phyloP scores from a whole-genome alignment of 2,329 filamentous ascomycete species.

The Aspergillus sp. region DNA sequence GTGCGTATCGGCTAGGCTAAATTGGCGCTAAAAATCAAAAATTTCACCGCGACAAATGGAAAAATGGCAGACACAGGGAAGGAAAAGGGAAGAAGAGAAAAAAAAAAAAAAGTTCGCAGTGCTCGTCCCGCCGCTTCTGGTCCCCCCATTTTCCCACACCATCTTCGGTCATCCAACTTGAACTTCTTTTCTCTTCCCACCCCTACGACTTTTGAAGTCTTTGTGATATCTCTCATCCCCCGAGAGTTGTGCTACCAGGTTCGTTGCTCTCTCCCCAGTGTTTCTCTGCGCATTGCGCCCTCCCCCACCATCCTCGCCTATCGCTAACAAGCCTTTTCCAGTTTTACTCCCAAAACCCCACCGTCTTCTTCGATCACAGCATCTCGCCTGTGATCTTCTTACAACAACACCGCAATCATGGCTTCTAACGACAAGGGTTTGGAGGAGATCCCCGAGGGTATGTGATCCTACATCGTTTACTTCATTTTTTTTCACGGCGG shows the following conservation, averaged over 20 bases:
- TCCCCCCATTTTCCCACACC: slow-evolving; percentile 26
- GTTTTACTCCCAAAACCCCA: slow-evolving; percentile 36
- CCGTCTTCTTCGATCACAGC: slow-evolving; percentile 63
- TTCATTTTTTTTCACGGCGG: slow-evolving; percentile 11
- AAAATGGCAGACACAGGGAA: slow-evolving; percentile 13
- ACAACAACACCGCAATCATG: slow-evolving; percentile 79
- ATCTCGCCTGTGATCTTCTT: slow-evolving; percentile 70
- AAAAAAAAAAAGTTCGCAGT: slow-evolving; percentile 20
- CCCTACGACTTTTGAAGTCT: slow-evolving; percentile 32
- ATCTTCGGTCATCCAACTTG: slow-evolving; percentile 17
- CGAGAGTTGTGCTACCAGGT: slow-evolving; percentile 42
- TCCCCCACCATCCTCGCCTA: slow-evolving; percentile 35
- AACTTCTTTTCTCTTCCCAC: slow-evolving; percentile 17
- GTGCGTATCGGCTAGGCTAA: slow-evolving; percentile 25
- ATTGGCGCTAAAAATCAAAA: slow-evolving; percentile 26
- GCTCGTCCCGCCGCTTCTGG: slow-evolving; percentile 16
- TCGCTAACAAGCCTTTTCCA: slow-evolving; percentile 34
- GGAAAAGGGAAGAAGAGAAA: slow-evolving; percentile 17
- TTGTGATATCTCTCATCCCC: slow-evolving; percentile 31
- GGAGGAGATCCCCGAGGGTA: slow-evolving; percentile 95
- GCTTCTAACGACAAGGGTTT: slow-evolving; percentile 92
- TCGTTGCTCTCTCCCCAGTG: slow-evolving; percentile 17
- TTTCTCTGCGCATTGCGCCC: slow-evolving; percentile 22
- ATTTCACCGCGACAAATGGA: slow-evolving; percentile 23
- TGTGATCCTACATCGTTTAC: slow-evolving; percentile 45